Base-by-base conservation (phyloP, 208 protist genomes). In the Lotmaria passim region DNA sequence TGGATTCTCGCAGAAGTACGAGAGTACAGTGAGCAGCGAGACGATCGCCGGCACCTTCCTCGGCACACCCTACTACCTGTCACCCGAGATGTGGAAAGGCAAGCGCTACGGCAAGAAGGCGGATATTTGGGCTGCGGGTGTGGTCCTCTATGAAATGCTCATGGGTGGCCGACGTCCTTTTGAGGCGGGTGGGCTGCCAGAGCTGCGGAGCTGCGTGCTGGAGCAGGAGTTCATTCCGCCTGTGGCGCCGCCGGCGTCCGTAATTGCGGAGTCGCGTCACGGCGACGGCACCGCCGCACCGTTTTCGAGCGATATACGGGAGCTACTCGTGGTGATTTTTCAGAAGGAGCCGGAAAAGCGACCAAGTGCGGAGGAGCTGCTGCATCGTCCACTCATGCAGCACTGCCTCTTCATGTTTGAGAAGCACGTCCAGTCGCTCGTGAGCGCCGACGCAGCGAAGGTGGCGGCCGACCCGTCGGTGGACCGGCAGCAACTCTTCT, bases 1-100 rank as follows among this genome's bases (percentile, higher is more conserved):
- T 76, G 95, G 95, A 11, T 96, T 97, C 62, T 91, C 91, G 19
- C 81, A 93, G 56, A 86, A 97, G 75, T 93, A 96, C 60, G 85
- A 91, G 59, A 89, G 77, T 48, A 97, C 93, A 11, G 84, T 97
- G 17, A 90, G 82, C 46, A 94, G 88, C 52, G 85, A 88, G 51
- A 85, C 82, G 3, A 78, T 95, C 30, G 93, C 92, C 7, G 82
- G 79, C 24, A 97, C 95, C 5, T 95, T 97, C 52, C 69, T 96
- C 33, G 95, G 94, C 57, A 98, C 94, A 0, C 93, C 93, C 10
- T 97, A 96, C 73, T 98, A 98, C 73, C 75, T 98, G 23, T 79
- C 90, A 0, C 94, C 94, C 17, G 93, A 98, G 67, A 91, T 98
- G 86, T 95, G 89, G 89, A 78, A 82, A 34, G 83, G 79, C 3